Evolutionary conservation across 306 rosid species (phyloP), one percentile per base, ranked within the genome.

Genomic region (Coriaria nepalensis): DNA sequence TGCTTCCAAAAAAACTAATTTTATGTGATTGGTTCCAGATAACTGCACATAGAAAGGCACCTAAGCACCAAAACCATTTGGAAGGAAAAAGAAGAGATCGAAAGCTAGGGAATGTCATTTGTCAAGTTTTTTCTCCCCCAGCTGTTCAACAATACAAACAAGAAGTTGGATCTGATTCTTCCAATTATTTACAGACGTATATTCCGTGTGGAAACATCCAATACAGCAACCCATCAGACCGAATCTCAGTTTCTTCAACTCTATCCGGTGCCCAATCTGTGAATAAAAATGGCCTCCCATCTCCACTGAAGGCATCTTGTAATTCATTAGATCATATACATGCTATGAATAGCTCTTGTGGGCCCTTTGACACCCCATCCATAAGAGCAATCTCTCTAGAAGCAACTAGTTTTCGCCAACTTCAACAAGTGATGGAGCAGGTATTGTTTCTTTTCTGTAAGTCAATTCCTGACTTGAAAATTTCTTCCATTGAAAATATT

Each of bases 371-470:
- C 37, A 55, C 69, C 50, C 66, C 74, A 37, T 49, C 65, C 33
- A 45, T 60, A 59, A 56, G 50, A 55, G 59, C 58, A 52, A 66
- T 65, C 59, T 78, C 84, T 6, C 57, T 68, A 41, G 78, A 85
- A 73, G 75, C 78, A 53, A 63, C 62, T 61, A 66, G 74, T 72
- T 85, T 85, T 71, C 67, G 68, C 64, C 84, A 78, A 65, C 80
- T 85, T 59, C 95, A 80, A 64, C 78, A 61, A 50, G 70, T 69
- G 45, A 68, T 68, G 73, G 93, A 73, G 51, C 82, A 81, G 95
- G 95, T 85, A 77, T 33, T 10, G 39, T n/a, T 13, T 52, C 12
- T 51, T 60, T 5, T 34, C 50, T 20, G 29, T 1, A 20, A 20
- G 29, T 20, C 29, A 20, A 20, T 3, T 20, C 29, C 29, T 20